A percentile compares a stretch with the other conserved stretches of the same genome.
phyloP scores from a whole-genome alignment of 2,329 filamentous ascomycete species.

The Bipolaris sorokiniana region DNA sequence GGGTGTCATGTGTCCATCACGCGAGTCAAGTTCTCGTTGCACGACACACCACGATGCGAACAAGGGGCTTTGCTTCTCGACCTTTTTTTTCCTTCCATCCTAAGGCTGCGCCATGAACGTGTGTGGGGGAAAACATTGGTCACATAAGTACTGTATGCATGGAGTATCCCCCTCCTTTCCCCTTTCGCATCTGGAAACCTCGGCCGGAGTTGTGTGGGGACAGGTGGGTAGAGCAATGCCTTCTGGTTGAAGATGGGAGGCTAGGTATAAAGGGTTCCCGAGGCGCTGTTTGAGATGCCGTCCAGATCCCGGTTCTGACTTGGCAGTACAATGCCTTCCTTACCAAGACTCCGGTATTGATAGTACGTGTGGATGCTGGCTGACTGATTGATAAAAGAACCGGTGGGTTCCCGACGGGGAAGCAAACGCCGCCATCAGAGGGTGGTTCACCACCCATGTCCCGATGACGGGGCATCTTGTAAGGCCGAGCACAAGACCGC shows the following conservation, averaged over 20 bases:
- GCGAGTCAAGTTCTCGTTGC: background rate
- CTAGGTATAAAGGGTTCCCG: background rate
- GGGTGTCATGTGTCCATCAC: background rate
- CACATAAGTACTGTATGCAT: background rate
- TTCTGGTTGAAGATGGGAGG: background rate
- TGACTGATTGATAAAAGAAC: background rate
- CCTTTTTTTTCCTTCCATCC: background rate
- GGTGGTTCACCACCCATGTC: background rate
- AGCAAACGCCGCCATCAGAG: background rate
- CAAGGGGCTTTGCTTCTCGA: no score
- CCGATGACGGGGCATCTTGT: background rate
- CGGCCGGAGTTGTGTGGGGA: background rate
- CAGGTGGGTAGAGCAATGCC: background rate
- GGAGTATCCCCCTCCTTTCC: background rate
- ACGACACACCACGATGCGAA: background rate
- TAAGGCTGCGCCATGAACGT: background rate
- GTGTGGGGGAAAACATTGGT: background rate
- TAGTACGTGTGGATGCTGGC: background rate
- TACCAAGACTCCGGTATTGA: background rate
- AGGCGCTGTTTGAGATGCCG: background rate
- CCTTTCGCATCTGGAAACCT: background rate
- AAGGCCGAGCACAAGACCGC: conserved; percentile 1
- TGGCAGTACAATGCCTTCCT: background rate
- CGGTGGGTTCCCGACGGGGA: conserved; percentile 1
- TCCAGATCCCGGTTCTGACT: background rate